A percentile compares a stretch with the other conserved stretches of the same genome.
These are phyloP conservation scores for Xanthoconium purpureum DNA, from an alignment of 768 basidiomycete species.

Conservation along the genomic window DNA sequence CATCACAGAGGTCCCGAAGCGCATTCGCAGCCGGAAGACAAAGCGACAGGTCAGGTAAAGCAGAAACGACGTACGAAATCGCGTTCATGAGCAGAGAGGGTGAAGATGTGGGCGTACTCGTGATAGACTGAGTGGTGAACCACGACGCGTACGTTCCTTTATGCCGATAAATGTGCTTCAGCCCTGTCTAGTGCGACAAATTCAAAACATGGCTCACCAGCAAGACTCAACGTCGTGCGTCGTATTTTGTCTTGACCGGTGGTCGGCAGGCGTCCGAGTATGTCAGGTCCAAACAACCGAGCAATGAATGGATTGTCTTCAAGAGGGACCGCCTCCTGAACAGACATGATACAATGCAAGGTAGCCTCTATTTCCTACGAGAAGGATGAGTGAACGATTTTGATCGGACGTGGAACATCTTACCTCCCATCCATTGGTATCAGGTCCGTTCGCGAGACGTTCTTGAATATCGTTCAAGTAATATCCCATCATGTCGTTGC, in stretches of 20 bases:
- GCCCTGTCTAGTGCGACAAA: not conserved
- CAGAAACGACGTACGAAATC: slow-evolving; percentile 66
- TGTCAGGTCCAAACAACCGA: slow-evolving; percentile 67
- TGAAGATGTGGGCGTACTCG: slow-evolving; percentile 25
- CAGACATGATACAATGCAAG: slow-evolving; percentile 79
- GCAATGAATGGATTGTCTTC: slow-evolving; percentile 53
- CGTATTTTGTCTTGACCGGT: slow-evolving; percentile 63
- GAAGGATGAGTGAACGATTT: slow-evolving; percentile 1
- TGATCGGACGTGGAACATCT: slow-evolving; percentile 1
- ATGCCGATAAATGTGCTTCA: not conserved
- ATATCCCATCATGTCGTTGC: slow-evolving; percentile 76
- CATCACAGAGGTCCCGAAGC: slow-evolving; percentile 83
- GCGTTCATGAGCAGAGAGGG: slow-evolving; percentile 58
- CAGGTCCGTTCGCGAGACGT: slow-evolving; percentile 44
- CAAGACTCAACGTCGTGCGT: slow-evolving; percentile 68
- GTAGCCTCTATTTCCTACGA: slow-evolving; percentile 80
- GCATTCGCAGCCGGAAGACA: slow-evolving; percentile 77
- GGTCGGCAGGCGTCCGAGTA: slow-evolving; percentile 67
- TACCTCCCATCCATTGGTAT: slow-evolving; percentile 73
- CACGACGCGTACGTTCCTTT: slow-evolving; percentile 75
- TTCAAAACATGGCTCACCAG: slow-evolving; percentile 52
- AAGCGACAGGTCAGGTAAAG: slow-evolving; percentile 60
- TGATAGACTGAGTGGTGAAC: slow-evolving; percentile 57
- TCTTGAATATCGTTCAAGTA: slow-evolving; percentile 62
- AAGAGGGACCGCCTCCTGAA: slow-evolving; percentile 81